Evolutionary conservation across 805 yeast genomes (phyloP).

Genomic region (Priceomyces castillae): DNA sequence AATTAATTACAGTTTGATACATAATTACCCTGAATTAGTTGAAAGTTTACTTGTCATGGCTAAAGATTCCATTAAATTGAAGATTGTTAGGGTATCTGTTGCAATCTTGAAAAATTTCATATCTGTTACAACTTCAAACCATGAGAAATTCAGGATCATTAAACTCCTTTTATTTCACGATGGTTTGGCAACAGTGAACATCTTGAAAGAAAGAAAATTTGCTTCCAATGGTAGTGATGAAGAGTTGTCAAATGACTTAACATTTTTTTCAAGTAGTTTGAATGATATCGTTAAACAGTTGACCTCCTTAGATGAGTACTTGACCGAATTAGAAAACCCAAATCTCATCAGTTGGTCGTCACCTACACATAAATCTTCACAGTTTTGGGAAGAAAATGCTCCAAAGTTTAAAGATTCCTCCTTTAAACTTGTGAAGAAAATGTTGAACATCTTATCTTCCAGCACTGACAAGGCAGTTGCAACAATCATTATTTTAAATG

Average conservation of each 20-base stretch:
- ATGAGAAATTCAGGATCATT: conserved; percentile 47
- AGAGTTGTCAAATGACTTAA: conserved; percentile 76
- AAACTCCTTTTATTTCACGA: conserved; percentile 73
- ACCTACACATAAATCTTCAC: conserved; percentile 85
- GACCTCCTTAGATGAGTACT: conserved; percentile 91
- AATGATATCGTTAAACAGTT: conserved; percentile 67
- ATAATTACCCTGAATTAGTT: conserved; percentile 53
- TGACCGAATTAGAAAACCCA: conserved; percentile 77
- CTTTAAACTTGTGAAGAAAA: conserved; percentile 66
- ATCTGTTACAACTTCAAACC: conserved; percentile 23
- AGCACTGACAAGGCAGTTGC: conserved; percentile 19
- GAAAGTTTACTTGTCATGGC: conserved; percentile 56
- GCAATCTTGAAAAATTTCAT: conserved; percentile 68
- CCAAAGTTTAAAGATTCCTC: conserved; percentile 71
- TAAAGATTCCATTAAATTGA: conserved; percentile 85
- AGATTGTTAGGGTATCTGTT: conserved; percentile 80
- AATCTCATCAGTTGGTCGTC: conserved; percentile 71
- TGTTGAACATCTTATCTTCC: conserved; percentile 50
- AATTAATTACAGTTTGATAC: conserved; percentile 47
- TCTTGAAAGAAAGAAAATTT: conserved; percentile 84
- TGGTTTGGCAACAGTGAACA: conserved; percentile 65
- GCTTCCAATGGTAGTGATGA: conserved; percentile 67
- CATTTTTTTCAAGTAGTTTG: conserved; percentile 54
- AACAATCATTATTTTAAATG: conserved; percentile 41
- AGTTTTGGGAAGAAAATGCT: conserved; percentile 87